Base-by-base conservation (phyloP, 2,329 filamentous ascomycete species). In the Parafenestella ontariensis region DNA sequence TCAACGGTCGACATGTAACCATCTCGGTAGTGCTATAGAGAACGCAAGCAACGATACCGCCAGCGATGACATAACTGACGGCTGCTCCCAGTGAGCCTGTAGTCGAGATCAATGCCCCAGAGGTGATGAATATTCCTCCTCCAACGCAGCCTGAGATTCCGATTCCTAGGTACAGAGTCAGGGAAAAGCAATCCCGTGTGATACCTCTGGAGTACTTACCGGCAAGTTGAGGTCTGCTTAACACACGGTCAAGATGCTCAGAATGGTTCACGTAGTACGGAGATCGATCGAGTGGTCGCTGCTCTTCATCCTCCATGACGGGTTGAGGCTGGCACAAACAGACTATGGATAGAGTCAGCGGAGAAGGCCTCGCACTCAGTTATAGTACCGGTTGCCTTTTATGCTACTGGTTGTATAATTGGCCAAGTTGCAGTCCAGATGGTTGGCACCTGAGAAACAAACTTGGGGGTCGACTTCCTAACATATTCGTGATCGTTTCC, bases 11-110 rank as follows among this genome's bases (percentile, higher is more conserved):
- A 21, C 59, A 63, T 17, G 62, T 51, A 2, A 68, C 53, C 62
- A 69, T 69, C 28, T 67, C 65, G 4, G 62, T 66, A 23, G 66
- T 46, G 9, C 58, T 67, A 20, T 67, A 68, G 23, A 64, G 41
- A 10, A 63, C 65, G 40, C 65, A 64, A 36, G 57, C 62, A 11
- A 61, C 44, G 1, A 66, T 63, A 8, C 48, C 44, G 8, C 62
- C 65, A 8, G 64, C 64, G 29, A 68, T 43, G 2, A 64, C 44
- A 58, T 68, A 67, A 44, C 60, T 62, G 10, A 68, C 28, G 11
- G 64, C 49, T 20, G 54, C 65, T 37, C 65, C 65, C 2, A 67
- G 43, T 10, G 64, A 65, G 5, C 65, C 65, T 17, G 58, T 54
- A 2, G 56, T 64, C 5, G 65, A 41, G 37, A 68, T 61, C 1